Conservation (phyloP, 2,329 filamentous ascomycete genomes). For the Mycosphaerella arachidis region DNA sequence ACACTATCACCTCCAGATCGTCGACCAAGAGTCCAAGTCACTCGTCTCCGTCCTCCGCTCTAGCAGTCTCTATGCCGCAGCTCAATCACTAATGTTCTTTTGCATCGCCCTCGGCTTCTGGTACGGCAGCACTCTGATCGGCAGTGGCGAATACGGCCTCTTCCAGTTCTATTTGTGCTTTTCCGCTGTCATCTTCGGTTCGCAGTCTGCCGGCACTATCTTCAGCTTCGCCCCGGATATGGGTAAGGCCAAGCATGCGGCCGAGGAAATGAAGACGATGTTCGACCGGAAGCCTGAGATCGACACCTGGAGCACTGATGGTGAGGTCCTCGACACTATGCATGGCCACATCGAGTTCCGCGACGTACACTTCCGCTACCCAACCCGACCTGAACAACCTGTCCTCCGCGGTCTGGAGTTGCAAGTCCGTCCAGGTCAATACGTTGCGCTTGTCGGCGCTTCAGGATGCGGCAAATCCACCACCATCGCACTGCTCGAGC, state of each 20-base stretch:
- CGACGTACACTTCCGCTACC: slow-evolving; percentile 91
- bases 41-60: slow-evolving; percentile 71
- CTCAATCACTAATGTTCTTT: slow-evolving; percentile 78
- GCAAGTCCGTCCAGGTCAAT: slow-evolving; percentile 69
- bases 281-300: slow-evolving; percentile 80
- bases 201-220: slow-evolving; percentile 83
- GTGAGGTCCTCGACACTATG: slow-evolving; percentile 57
- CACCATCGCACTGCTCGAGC: slow-evolving; percentile 83
- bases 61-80: slow-evolving; percentile 73
- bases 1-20: slow-evolving; percentile 66
- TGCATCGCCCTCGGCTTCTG: slow-evolving; percentile 87
- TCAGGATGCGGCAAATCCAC: slow-evolving; percentile 94
- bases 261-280: slow-evolving; percentile 71
- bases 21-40: slow-evolving; percentile 61
- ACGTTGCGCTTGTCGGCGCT: slow-evolving; percentile 86
- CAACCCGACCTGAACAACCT: slow-evolving; percentile 84
- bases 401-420: slow-evolving; percentile 81
- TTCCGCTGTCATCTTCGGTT: slow-evolving; percentile 80
- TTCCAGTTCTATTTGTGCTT: slow-evolving; percentile 95
- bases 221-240: slow-evolving; percentile 90
- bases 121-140: slow-evolving; percentile 79
- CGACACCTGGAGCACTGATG: slow-evolving; percentile 72
- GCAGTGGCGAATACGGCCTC: slow-evolving; percentile 63
- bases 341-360: slow-evolving; percentile 83
- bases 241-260: slow-evolving; percentile 85